phyloP scores from a whole-genome alignment of 1,284 basidiomycete genomes.

The Rhodotorula sp. region DNA sequence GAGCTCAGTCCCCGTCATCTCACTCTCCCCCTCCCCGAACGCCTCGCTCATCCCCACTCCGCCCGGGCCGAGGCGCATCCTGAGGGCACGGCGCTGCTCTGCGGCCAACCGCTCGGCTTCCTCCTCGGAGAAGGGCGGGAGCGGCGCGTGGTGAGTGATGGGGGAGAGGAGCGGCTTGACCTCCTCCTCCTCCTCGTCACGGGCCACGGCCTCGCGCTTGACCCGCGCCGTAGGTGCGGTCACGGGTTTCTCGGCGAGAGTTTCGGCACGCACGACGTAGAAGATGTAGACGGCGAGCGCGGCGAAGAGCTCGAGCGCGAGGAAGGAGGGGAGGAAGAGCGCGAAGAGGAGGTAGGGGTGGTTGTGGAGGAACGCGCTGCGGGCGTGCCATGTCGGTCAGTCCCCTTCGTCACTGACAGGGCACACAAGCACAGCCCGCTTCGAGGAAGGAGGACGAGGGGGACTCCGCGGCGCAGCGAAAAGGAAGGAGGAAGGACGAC shows the following conservation, averaged over 20 bases:
- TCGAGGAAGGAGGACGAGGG: too few species aligned
- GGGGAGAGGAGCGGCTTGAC: neutral
- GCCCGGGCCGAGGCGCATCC: constrained; percentile 10
- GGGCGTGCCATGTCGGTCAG: neutral
- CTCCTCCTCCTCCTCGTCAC: neutral
- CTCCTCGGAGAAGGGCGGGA: neutral
- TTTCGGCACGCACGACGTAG: neutral
- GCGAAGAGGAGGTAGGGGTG: constrained; percentile 13
- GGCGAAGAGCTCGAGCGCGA: constrained; percentile 10
- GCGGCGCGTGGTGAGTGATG: too few species aligned
- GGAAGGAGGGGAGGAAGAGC: constrained; percentile 18
- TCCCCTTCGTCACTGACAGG: neutral
- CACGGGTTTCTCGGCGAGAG: neutral
- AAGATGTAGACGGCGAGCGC: constrained; percentile 5
- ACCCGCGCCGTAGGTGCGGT: neutral
- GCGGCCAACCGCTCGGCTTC: neutral
- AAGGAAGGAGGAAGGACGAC: neutral
- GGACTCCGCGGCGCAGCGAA: too few species aligned
- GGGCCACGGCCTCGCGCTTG: neutral
- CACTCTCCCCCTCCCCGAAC: neutral
- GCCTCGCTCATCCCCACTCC: constrained; percentile 19
- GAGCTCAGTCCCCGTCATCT: neutral
- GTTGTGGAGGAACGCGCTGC: constrained; percentile 6
- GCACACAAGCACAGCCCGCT: too few species aligned
- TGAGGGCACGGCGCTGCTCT: neutral